Evolutionary conservation across 345 rosid genomes (phyloP).

Genomic region (Pugionium dolabratum): DNA sequence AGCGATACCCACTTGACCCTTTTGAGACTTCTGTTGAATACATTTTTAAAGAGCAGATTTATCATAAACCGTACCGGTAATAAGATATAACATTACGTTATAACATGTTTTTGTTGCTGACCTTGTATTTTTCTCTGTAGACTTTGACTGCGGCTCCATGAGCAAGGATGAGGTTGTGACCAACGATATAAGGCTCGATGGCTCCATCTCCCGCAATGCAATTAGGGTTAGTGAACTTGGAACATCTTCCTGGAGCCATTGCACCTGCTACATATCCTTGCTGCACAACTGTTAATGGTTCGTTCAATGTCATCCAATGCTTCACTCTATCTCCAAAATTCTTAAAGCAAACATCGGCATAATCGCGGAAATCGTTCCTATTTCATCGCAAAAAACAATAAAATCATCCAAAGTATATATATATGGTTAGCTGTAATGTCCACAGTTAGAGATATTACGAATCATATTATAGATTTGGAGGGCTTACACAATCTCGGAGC

Average conservation of each 20-base stretch:
- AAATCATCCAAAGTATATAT: not conserved
- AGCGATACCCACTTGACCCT: conserved; percentile 50
- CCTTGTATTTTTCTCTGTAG: conserved; percentile 42
- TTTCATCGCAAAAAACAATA: not conserved
- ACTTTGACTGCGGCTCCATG: conserved; percentile 46
- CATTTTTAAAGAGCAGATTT: not conserved
- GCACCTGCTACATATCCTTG: conserved; percentile 34
- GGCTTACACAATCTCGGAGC: conserved; percentile 44
- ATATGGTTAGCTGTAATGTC: too few relatives aligned
- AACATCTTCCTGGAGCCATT: conserved; percentile 46
- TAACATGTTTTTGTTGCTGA: not conserved
- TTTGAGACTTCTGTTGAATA: conserved; percentile 39
- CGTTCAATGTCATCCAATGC: conserved; percentile 53
- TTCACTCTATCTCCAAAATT: conserved; percentile 52
- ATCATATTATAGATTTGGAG: not conserved
- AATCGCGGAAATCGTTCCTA: conserved; percentile 50
- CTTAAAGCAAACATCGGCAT: conserved; percentile 50
- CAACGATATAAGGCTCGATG: conserved; percentile 44
- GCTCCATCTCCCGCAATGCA: conserved; percentile 37
- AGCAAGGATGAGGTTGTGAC: conserved; percentile 45
- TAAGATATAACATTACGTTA: too few relatives aligned
- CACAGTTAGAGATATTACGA: not conserved
- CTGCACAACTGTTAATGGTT: conserved; percentile 42
- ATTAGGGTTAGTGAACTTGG: conserved; percentile 40
- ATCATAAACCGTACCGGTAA: not conserved